These are phyloP conservation scores for Picea glauca DNA, from an alignment of 75 land plant species.

Conservation along the genomic window DNA sequence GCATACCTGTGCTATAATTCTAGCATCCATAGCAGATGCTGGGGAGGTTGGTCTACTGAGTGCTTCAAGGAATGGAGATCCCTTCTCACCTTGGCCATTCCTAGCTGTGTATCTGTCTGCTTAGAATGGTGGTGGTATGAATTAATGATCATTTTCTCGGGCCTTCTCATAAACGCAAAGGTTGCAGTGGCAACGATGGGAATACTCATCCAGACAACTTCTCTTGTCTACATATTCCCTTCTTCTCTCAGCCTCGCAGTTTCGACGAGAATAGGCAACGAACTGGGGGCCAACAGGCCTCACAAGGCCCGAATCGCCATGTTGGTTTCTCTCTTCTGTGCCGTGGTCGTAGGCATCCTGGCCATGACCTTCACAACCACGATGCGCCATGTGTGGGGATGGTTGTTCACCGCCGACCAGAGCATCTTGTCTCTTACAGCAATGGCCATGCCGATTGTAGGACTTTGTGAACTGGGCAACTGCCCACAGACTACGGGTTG, in stretches of 20 bases:
- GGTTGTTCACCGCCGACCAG: slow-evolving; percentile 45
- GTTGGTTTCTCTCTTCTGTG: slow-evolving; percentile 30
- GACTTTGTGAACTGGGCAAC: slow-evolving; percentile 77
- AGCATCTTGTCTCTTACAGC: slow-evolving; percentile 47
- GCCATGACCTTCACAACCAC: slow-evolving; percentile 47
- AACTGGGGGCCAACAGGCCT: slow-evolving; percentile 63
- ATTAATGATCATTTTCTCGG: slow-evolving; percentile 66
- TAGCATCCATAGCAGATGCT: slow-evolving; percentile 30
- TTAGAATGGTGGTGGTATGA: slow-evolving; percentile 92
- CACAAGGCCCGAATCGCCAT: slow-evolving; percentile 30
- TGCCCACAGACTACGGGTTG: slow-evolving; percentile 78
- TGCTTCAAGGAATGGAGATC: slow-evolving; percentile 53
- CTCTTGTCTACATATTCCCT: slow-evolving; percentile 65
- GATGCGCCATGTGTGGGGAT: slow-evolving; percentile 52
- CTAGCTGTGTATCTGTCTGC: slow-evolving; percentile 73
- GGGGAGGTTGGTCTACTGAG: slow-evolving; percentile 30
- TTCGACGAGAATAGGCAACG: slow-evolving; percentile 73
- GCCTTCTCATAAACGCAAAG: slow-evolving; percentile 47
- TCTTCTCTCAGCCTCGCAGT: slow-evolving; percentile 61
- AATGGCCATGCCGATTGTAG: slow-evolving; percentile 61
- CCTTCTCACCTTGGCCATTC: slow-evolving; percentile 48
- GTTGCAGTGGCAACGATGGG: slow-evolving; percentile 75
- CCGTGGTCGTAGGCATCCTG: slow-evolving; percentile 36
- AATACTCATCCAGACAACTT: slow-evolving; percentile 68
- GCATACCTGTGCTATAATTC: slow-evolving; percentile 26